Evolutionary conservation across 75 land plant species (phyloP), one percentile per base, ranked within the genome.

Genomic region (Picea glauca): DNA sequence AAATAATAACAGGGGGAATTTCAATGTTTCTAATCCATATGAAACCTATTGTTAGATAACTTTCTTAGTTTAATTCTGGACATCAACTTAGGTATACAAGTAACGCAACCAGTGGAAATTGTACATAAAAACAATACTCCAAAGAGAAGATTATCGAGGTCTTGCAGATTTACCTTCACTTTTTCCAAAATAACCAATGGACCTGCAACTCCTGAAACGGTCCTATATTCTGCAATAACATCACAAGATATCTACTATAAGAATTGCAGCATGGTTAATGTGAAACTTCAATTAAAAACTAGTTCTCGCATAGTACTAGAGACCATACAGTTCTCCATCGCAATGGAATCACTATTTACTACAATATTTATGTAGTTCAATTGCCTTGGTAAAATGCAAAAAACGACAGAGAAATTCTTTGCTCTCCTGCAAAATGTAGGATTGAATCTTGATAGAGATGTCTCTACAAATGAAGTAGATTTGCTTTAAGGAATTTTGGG

Each of bases 181-280:
- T 95, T 97, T 9, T 97, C 99, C 40, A 97, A 81, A 40, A 97
- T 97, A 74, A 97, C 99, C 70, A 97, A 82, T 57, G 99, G 99
- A 23, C 99, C 99, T 68, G 99, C 95, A 78, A 97, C 99, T 68
- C 98, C 99, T 79, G 99, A 91, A 26, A 97, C 98, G 73, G 99
- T 97, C 78, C 99, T 83, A 77, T 97, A 97, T 62, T 97, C 99
- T 97, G 92, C 85, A 84, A 78, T 21, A 50, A 1, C 26, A 20
- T 15, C 18, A 58, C 38, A 56, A 64, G 3, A 67, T 43, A 70
- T 43, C 26, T 13, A 43, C 26, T 7, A 20, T 70, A 43, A 70
- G 18, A 40, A 70, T 43, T 70, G 12, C 33, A 43, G 50, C 1
- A 43, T 43, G 13, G 26, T 8, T 70, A 3, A 20, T 43, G 18